Conservation (phyloP, 305 asterid genomes). For the Striga hermonthica region DNA sequence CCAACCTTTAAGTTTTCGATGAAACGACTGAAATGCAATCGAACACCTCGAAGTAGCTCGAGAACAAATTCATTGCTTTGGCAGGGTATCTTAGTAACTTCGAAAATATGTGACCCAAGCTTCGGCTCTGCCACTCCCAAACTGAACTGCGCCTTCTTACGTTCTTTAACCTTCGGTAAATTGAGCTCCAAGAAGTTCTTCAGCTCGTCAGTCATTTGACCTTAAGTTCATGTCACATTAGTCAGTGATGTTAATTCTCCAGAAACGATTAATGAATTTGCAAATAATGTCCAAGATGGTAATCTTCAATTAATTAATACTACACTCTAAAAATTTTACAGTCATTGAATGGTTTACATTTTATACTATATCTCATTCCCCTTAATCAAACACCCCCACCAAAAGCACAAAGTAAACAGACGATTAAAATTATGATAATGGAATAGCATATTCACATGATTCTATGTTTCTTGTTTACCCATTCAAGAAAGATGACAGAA, state of each 20-base stretch:
- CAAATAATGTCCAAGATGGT: neutral
- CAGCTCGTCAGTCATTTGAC: slow-evolving; percentile 88
- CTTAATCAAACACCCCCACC: neutral
- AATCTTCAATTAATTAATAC: neutral
- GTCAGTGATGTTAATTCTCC: slow-evolving; percentile 12
- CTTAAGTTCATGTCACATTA: slow-evolving; percentile 37
- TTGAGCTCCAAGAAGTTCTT: slow-evolving; percentile 74
- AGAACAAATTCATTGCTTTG: slow-evolving; percentile 79
- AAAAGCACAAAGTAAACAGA: neutral
- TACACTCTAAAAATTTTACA: neutral
- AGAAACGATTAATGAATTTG: neutral
- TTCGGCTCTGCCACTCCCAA: slow-evolving; percentile 84
- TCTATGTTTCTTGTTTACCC: no score
- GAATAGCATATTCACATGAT: neutral
- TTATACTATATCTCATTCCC: neutral
- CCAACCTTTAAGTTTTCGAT: slow-evolving; percentile 73
- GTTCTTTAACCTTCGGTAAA: slow-evolving; percentile 79
- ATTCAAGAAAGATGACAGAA: no score
- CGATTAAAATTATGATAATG: neutral
- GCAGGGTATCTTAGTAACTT: slow-evolving; percentile 78
- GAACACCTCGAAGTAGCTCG: slow-evolving; percentile 87
- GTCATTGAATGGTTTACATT: neutral
- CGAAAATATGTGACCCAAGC: slow-evolving; percentile 81
- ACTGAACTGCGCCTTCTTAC: slow-evolving; percentile 77
- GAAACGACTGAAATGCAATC: slow-evolving; percentile 67